Evolutionary conservation across 306 rosid genomes (phyloP), one percentile per base, ranked within the genome.

Genomic region (Lithocarpus polystachyus): DNA sequence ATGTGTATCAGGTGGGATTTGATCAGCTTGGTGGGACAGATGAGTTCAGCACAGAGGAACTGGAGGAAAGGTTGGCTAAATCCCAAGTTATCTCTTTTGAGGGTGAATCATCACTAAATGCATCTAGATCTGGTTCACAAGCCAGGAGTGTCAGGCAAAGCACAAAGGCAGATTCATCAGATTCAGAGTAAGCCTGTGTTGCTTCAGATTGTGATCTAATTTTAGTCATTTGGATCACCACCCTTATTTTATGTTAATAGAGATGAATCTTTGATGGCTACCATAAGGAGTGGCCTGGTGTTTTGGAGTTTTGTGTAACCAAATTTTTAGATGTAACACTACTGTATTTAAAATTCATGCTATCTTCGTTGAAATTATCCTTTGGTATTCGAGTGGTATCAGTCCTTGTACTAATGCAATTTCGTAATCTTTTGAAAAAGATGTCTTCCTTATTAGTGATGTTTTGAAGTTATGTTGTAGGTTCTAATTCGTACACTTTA

Each of bases 1-100:
- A 48, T 74, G 60, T 79, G 80, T 77, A 23, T 82, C 68, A 95
- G 99, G 99, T 95, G 60, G 99, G 99, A 56, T 95, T 95, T 78
- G 98, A 95, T 86, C 86, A 95, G 86, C 97, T 95, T 79, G 99
- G 99, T 22, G 98, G 98, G 74, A 91, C 92, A 26, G 99, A 95
- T 68, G 97, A 88, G 26, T 94, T 92, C 84, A 90, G 94, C 92
- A 94, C 97, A 6, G 97, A 94, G 87, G 94, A 89, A 61, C 74
- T 94, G 75, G 97, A 90, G 80, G 98, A 94, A 78, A 94, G 97
- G 81, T 85, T 92, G 81, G 97, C 96, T 55, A 92, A 89, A 89
- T 84, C 92, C 71, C 94, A 92, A 84, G 98, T 95, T 24, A 90
- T 95, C 74, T 86, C 83, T 61, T 86, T 61, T 20, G 98, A 95